phyloP scores from a whole-genome alignment of 805 yeast species.

The Tetrapisispora taiwanensis region DNA sequence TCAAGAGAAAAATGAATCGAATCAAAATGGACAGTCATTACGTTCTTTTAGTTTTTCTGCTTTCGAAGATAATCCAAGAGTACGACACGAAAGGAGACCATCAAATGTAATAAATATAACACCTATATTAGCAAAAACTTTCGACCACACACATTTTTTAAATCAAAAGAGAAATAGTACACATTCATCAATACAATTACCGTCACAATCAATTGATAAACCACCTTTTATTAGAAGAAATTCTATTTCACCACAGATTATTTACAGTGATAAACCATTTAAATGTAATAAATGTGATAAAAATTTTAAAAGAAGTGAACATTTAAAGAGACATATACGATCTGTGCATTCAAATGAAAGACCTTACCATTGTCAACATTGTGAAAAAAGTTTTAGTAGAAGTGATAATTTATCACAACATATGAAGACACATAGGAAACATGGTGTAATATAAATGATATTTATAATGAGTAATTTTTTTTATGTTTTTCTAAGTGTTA shows the following conservation, averaged over 20 bases:
- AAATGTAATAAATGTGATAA: conserved; percentile 32
- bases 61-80: background rate
- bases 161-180: background rate
- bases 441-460: conserved; percentile 19
- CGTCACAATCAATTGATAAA: background rate
- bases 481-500: no score
- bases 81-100: background rate
- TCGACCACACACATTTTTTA: background rate
- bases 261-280: conserved; percentile 25
- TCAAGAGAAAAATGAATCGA: background rate
- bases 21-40: background rate
- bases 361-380: conserved; percentile 48
- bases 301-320: conserved; percentile 52
- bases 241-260: background rate
- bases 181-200: background rate
- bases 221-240: background rate
- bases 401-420: conserved; percentile 62
- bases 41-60: background rate
- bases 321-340: conserved; percentile 55
- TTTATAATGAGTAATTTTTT: no score
- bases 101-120: background rate
- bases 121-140: background rate
- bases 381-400: conserved; percentile 54
- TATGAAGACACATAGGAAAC: conserved; percentile 40
- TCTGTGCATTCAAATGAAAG: conserved; percentile 53